phyloP scores from a whole-genome alignment of 768 basidiomycete species.

The Amanita pallidorosea region DNA sequence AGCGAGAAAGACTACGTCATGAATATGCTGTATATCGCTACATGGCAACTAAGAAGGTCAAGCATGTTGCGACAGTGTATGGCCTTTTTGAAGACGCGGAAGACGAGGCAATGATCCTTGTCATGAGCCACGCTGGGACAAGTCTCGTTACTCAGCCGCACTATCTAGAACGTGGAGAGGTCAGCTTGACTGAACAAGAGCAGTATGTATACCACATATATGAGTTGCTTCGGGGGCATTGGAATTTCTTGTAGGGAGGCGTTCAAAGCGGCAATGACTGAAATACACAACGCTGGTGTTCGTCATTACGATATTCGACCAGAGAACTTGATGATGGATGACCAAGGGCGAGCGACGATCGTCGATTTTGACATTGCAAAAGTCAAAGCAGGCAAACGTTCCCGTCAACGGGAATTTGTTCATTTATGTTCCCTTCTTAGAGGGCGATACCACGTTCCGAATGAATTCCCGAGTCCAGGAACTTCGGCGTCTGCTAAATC shows the following conservation, averaged over 20 bases:
- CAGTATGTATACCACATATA: background rate
- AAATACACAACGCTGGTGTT: background rate
- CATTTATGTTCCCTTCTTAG: background rate
- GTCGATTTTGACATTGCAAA: constrained; percentile 1
- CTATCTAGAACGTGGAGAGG: background rate
- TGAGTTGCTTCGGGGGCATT: background rate
- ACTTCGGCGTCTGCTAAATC: background rate
- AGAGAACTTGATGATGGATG: constrained; percentile 1
- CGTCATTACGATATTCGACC: background rate
- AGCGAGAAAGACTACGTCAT: background rate
- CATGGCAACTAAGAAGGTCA: background rate
- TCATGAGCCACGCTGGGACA: background rate
- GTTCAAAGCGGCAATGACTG: background rate
- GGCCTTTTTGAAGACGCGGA: background rate
- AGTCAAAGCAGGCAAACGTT: background rate
- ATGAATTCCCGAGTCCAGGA: background rate
- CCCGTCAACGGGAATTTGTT: background rate
- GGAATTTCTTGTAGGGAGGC: background rate
- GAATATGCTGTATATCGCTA: background rate
- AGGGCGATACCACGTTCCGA: background rate
- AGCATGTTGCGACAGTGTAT: background rate
- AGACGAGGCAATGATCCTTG: background rate
- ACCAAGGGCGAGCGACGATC: background rate
- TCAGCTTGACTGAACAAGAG: background rate
- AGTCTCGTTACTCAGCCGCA: background rate